phyloP scores from a whole-genome alignment of 1,284 basidiomycete species.

The Mrakiaceae sp. region DNA sequence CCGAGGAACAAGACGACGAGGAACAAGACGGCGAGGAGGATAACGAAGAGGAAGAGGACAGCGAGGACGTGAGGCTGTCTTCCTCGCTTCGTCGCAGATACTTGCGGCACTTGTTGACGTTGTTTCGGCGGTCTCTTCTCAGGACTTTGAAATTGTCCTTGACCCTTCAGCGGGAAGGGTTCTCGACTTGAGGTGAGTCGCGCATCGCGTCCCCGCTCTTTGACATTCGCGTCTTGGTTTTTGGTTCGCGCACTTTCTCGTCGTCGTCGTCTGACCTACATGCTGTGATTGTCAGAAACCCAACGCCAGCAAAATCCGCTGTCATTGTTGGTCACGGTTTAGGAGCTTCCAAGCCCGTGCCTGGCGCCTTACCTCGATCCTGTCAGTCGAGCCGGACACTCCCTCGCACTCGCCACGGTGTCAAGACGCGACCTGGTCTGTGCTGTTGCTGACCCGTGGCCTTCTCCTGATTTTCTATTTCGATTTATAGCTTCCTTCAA shows the following conservation, averaged over 20 bases:
- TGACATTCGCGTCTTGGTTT: background rate
- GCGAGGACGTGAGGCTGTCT: conserved; percentile 10
- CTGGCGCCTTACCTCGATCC: background rate
- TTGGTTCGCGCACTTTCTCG: background rate
- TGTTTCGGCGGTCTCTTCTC: background rate
- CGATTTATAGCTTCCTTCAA: conserved; percentile 12
- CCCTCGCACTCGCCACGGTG: background rate
- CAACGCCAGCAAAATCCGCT: conserved; percentile 19
- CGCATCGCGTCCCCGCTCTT: too few relatives aligned
- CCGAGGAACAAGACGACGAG: background rate
- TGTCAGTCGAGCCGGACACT: background rate
- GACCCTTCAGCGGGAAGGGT: conserved; percentile 20
- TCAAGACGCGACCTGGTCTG: background rate
- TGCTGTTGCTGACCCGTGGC: background rate
- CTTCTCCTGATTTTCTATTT: background rate
- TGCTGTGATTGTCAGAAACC: conserved; percentile 24
- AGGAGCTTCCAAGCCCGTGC: conserved; percentile 11
- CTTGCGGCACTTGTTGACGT: background rate
- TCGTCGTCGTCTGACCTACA: too few relatives aligned
- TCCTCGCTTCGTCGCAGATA: background rate
- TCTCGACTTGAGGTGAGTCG: conserved; percentile 29
- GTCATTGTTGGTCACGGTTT: conserved; percentile 15
- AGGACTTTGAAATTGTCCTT: conserved; percentile 33
- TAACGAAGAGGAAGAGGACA: conserved; percentile 28
- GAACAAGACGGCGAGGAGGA: conserved; percentile 15